These are phyloP conservation scores for Didymellaceae sp. DNA, from an alignment of 2,329 filamentous ascomycete genomes.

Conservation along the genomic window DNA sequence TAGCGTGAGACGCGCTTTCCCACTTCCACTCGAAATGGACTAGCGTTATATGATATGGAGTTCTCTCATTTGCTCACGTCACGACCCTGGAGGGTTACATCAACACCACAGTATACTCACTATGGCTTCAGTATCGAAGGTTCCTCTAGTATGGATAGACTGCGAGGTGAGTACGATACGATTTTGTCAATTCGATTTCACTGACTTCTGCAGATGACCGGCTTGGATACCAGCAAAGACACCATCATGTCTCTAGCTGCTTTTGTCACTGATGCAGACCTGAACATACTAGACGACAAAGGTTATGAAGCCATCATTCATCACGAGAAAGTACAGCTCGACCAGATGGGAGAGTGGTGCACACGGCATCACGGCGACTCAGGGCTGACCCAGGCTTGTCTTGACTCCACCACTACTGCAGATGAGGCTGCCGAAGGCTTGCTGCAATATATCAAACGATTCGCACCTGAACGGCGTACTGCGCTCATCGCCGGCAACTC, in stretches of 20 bases:
- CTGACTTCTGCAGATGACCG: slow-evolving; percentile 78
- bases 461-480: slow-evolving; percentile 69
- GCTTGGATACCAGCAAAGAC: slow-evolving; percentile 77
- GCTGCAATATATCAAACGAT: slow-evolving; percentile 76
- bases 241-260: slow-evolving; percentile 92
- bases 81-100: slow-evolving; percentile 5
- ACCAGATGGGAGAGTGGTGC: slow-evolving; percentile 90
- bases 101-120: slow-evolving; percentile 5
- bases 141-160: slow-evolving; percentile 87
- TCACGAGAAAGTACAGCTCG: slow-evolving; percentile 72
- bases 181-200: not conserved
- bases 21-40: slow-evolving; percentile 8
- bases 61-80: slow-evolving; percentile 11
- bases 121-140: slow-evolving; percentile 62
- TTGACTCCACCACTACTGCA: slow-evolving; percentile 74
- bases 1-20: slow-evolving; percentile 26
- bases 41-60: slow-evolving; percentile 1
- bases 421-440: slow-evolving; percentile 74
- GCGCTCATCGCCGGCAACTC: slow-evolving; percentile 90
- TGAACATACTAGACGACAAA: slow-evolving; percentile 74
- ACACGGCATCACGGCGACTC: slow-evolving; percentile 76
- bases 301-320: slow-evolving; percentile 85
- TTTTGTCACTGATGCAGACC: slow-evolving; percentile 81
- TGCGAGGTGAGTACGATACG: slow-evolving; percentile 61
- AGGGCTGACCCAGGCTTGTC: slow-evolving; percentile 80